Base-by-base conservation (phyloP, 805 yeast species). In the Ogataea degrootiae region DNA sequence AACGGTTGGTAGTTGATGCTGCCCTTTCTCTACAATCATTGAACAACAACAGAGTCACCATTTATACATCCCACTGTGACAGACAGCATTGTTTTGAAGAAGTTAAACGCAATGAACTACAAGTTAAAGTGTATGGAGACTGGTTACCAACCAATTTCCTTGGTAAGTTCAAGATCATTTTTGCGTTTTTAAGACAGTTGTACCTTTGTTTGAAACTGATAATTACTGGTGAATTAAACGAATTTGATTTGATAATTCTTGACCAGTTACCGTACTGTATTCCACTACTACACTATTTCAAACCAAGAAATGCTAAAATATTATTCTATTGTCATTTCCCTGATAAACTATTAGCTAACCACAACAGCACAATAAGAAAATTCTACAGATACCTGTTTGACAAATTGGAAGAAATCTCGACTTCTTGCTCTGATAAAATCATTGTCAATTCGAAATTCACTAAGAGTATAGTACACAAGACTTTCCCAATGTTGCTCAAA, bases 321-420 rank as follows among this genome's bases (percentile, higher is more conserved):
- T 67, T 94, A 44, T 94, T 92, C 62, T 94, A 94, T 66, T 91
- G 99, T 60, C 99, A 94, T 70, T 92, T 92, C 65, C 99, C 99
- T 0, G 99, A 94, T 65, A 85, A 85, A 60, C 71, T 85, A 42
- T 69, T 92, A 39, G 84, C 96, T 0, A 69, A 71, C 17, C 83
- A 83, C 45, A 70, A 75, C 3, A 70, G 83, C 2, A 26, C 74
- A 1, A 26, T 85, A 8, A 83, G 89, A 57, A 70, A 67, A 50
- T 43, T 86, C 0, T 94, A 94, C 66, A 73, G 99, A 52, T 44
- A 76, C 4, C 94, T 96, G 1, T 92, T 94, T 65, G 96, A 94
- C 65, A 55, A 69, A n/a, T 67, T 86, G 21, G 99, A 94, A 67
- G 89, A 87, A 55, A 73, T 85, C 68, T 77, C 96, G 2, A 89